Base-by-base conservation (phyloP, 441 rosid genomes). In the Gossypium davidsonii region DNA sequence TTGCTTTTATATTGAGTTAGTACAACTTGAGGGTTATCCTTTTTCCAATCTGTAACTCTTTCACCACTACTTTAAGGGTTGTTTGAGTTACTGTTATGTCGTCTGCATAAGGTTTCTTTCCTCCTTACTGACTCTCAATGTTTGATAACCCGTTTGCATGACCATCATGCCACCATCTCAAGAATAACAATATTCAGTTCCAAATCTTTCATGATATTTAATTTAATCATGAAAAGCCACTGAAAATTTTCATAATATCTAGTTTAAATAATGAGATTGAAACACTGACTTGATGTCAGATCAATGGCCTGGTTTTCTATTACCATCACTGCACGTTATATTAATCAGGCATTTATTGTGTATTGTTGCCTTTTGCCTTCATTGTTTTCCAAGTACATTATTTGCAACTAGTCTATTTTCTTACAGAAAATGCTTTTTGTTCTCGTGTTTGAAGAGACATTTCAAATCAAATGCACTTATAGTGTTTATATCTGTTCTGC, bases 401-500 rank as follows among this genome's bases (percentile, higher is more conserved):
- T 64, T 64, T 20, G 52, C 28, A 39, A 42, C 26, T 64, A 42
- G 42, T 42, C 26, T 42, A 6, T 10, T 64, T 17, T 20, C 9
- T 14, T 23, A 15, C 44, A 3, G 6, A 65, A 20, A 42, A 20
- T 12, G 15, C 8, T 57, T 63, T 18, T 46, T 66, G 12, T 46
- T 46, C 70, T 21, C 37, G 4, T 46, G 55, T 48, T 66, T 23
- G 28, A 44, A 10, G 70, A 21, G 52, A 44, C 21, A 21, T 23
- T 21, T 46, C 20, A 44, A 65, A 23, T 23, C 20, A 44, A 44
- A 44, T 46, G 55, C 11, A 55, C 17, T 31, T 42, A 53, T 8
- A 42, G n/a, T 28, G 26, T 23, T 52, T 69, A 63, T 65, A 14
- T 60, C 76, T 77, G 71, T 58, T 71, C 70, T 83, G 78, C 85